Evolutionary conservation across 306 rosid genomes (phyloP).

Genomic region (Ormosia emarginata): DNA sequence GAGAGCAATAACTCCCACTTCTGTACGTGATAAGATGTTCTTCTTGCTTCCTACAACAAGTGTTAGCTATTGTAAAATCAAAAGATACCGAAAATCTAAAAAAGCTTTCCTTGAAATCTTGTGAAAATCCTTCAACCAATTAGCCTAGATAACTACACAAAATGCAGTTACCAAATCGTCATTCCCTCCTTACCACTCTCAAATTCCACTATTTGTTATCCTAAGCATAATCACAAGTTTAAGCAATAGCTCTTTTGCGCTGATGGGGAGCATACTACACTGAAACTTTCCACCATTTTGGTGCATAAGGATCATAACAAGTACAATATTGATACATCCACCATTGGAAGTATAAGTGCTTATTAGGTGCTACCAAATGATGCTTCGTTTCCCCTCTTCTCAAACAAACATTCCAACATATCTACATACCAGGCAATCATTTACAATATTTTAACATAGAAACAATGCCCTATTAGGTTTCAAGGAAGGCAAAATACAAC

Average conservation of each 20-base stretch:
- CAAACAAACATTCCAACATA: background rate
- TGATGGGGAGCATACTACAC: background rate
- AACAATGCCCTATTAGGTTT: background rate
- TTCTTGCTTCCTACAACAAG: no score
- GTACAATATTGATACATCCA: background rate
- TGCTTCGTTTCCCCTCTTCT: background rate
- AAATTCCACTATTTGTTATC: background rate
- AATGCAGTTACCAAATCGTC: background rate
- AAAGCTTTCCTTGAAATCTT: background rate
- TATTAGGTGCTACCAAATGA: background rate
- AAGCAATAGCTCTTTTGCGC: background rate
- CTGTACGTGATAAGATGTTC: no score
- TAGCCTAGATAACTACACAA: slow-evolving; percentile 2
- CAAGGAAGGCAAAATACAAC: background rate
- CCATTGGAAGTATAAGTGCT: background rate
- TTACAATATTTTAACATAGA: background rate
- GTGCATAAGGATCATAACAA: background rate
- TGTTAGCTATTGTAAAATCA: no score
- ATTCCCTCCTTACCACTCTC: background rate
- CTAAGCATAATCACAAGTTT: background rate
- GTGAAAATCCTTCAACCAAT: slow-evolving; percentile 8
- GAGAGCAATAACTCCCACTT: no score
- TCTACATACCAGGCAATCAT: background rate
- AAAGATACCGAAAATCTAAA: no score
- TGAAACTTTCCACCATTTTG: background rate